Evolutionary conservation across 202 grass and related monocot genomes (phyloP).

Genomic region (Bolboschoenoplectus hybrid): DNA sequence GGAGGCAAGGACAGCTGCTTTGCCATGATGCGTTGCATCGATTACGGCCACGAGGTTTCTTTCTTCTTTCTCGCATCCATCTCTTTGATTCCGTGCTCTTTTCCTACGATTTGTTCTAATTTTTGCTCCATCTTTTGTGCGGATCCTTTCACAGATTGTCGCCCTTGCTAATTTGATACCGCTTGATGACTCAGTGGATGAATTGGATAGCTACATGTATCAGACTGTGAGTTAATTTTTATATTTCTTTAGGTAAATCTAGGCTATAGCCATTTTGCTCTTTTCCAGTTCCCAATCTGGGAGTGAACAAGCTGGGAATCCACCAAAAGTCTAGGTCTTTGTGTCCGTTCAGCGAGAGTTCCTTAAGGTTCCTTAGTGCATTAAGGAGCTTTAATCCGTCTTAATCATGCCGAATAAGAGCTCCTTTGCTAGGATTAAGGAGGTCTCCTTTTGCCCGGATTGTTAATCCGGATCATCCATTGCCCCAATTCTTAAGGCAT

Average conservation of each 20-base stretch:
- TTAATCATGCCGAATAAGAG: no score
- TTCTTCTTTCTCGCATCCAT: background rate
- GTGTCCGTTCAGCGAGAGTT: no score
- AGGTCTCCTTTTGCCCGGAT: no score
- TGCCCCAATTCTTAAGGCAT: no score
- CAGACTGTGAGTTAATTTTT: conserved; percentile 65
- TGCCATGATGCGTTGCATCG: conserved; percentile 95
- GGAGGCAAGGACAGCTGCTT: conserved; percentile 98
- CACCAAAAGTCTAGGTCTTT: background rate
- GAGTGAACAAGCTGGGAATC: background rate
- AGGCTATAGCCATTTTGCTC: background rate
- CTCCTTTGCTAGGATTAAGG: no score
- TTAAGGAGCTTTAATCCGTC: no score
- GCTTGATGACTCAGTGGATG: conserved; percentile 71
- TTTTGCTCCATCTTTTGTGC: background rate
- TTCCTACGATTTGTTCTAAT: background rate
- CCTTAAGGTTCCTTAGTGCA: no score
- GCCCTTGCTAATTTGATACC: conserved; percentile 85
- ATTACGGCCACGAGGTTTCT: conserved; percentile 84
- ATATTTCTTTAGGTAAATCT: background rate
- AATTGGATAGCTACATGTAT: conserved; percentile 99
- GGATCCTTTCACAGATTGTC: conserved; percentile 56
- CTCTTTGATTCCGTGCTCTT: background rate
- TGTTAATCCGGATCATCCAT: no score
- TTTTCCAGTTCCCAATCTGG: background rate